Evolutionary conservation across 2,329 filamentous ascomycete genomes (phyloP).

Genomic region (Cadophora sp.): DNA sequence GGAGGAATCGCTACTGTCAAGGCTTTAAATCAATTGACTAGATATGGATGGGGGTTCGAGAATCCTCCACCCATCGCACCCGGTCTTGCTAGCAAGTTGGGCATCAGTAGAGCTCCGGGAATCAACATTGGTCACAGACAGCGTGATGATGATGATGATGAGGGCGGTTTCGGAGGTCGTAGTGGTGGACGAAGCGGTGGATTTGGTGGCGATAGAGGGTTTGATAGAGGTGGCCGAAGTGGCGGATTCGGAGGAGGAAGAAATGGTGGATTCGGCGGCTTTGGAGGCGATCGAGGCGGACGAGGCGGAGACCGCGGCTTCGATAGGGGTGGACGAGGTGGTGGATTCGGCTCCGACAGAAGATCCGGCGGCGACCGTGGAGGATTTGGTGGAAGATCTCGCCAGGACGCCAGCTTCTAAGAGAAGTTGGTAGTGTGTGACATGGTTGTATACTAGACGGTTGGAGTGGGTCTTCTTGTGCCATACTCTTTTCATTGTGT

Average conservation of each 20-base stretch:
- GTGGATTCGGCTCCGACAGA: constrained; percentile 22
- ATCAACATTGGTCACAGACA: constrained; percentile 31
- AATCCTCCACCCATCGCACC: constrained; percentile 38
- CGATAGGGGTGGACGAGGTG: constrained; percentile 22
- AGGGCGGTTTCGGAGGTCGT: constrained; percentile 15
- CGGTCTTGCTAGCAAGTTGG: constrained; percentile 36
- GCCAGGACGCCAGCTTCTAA: constrained; percentile 19
- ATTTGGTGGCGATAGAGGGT: constrained; percentile 23
- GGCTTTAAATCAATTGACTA: constrained; percentile 41
- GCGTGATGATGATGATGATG: constrained; percentile 23
- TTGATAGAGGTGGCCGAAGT: constrained; percentile 12
- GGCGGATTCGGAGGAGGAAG: constrained; percentile 27
- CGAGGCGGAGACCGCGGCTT: constrained; percentile 24
- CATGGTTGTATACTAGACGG: constrained; percentile 27
- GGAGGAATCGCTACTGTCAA: constrained; percentile 16
- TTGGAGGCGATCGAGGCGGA: constrained; percentile 19
- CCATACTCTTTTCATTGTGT: constrained; percentile 22
- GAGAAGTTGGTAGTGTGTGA: neutral
- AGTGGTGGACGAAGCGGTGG: constrained; percentile 23
- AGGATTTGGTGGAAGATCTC: constrained; percentile 17
- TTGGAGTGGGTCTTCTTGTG: constrained; percentile 7
- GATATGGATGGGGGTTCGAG: constrained; percentile 45
- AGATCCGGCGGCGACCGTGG: constrained; percentile 14
- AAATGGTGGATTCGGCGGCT: constrained; percentile 21
- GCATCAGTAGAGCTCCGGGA: constrained; percentile 32